phyloP scores from a whole-genome alignment of 1,284 basidiomycete genomes.

The Ganoderma resinaceum region DNA sequence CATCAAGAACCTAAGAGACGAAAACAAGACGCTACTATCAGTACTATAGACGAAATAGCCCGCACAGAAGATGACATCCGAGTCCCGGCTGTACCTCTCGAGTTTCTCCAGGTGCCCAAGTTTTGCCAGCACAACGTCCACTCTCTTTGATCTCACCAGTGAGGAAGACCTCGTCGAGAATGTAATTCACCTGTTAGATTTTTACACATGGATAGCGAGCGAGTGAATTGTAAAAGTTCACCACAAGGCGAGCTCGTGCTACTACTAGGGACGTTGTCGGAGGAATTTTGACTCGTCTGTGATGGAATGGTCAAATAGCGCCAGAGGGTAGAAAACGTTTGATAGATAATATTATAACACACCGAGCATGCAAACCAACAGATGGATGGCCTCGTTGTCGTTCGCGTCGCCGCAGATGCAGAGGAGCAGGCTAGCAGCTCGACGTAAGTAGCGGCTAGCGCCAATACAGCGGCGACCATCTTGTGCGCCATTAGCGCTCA shows the following conservation, averaged over 20 bases:
- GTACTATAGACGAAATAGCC: background rate
- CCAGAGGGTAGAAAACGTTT: too few species aligned
- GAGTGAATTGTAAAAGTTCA: constrained; percentile 91
- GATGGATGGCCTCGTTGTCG: constrained; percentile 98
- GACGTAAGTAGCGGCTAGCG: too few species aligned
- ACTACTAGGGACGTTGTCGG: constrained; percentile 98
- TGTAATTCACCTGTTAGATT: constrained; percentile 85
- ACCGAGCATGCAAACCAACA: constrained; percentile 99
- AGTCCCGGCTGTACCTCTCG: constrained; percentile 55
- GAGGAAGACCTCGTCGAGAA: constrained; percentile 98
- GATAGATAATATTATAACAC: constrained; percentile 36
- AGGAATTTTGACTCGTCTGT: constrained; percentile 96
- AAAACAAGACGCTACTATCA: background rate
- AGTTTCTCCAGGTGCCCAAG: constrained; percentile 92
- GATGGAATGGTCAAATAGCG: background rate
- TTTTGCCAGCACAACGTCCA: constrained; percentile 91
- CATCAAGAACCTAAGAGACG: background rate
- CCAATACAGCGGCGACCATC: constrained; percentile 91
- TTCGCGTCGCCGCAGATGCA: constrained; percentile 97
- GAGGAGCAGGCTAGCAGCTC: constrained; percentile 97
- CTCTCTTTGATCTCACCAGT: constrained; percentile 99
- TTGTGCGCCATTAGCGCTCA: constrained; percentile 60
- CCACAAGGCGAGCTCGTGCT: constrained; percentile 95
- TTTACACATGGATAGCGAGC: background rate
- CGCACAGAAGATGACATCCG: background rate